Conservation (phyloP, 768 basidiomycete species). For the Kwoniella bestiolae region DNA sequence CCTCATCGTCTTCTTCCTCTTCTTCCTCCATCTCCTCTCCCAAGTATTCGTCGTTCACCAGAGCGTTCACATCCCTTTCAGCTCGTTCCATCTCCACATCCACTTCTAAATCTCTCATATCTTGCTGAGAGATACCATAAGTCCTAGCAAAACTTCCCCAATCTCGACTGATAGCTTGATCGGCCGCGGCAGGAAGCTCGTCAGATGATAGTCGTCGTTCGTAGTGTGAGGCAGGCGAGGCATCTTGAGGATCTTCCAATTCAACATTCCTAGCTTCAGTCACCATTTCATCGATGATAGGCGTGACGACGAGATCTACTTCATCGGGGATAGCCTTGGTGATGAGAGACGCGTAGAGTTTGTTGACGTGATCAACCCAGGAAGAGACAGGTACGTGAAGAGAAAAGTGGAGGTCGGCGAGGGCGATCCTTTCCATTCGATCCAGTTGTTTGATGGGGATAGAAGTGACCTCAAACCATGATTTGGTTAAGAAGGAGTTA, state of each 20-base stretch:
- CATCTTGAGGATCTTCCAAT: slow-evolving; percentile 11
- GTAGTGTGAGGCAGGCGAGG: slow-evolving; percentile 10
- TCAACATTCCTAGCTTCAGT: slow-evolving; percentile 34
- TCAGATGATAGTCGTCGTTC: slow-evolving; percentile 19
- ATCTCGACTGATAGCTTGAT: slow-evolving; percentile 37
- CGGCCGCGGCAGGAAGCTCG: slow-evolving; percentile 33
- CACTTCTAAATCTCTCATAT: slow-evolving; percentile 12
- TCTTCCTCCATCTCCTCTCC: slow-evolving; percentile 27
- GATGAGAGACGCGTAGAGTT: slow-evolving; percentile 25
- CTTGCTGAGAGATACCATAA: slow-evolving; percentile 16
- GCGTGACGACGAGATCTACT: slow-evolving; percentile 20
- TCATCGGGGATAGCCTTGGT: slow-evolving; percentile 17
- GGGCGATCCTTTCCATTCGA: slow-evolving; percentile 30
- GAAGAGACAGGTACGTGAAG: slow-evolving; percentile 34
- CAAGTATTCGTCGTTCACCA: slow-evolving; percentile 27
- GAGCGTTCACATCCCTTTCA: slow-evolving; percentile 15
- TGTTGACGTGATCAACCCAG: slow-evolving; percentile 42
- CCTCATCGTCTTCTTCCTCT: slow-evolving; percentile 41
- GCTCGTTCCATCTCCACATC: slow-evolving; percentile 29
- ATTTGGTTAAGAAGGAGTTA: slow-evolving; percentile 51
- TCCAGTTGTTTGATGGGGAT: slow-evolving; percentile 37
- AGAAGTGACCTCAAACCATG: slow-evolving; percentile 47
- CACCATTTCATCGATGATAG: slow-evolving; percentile 33
- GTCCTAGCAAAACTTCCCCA: slow-evolving; percentile 31
- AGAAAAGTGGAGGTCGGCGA: slow-evolving; percentile 41